Evolutionary conservation across 1,284 basidiomycete species (phyloP).

Genomic region (Tetrapyrgos nigripes): DNA sequence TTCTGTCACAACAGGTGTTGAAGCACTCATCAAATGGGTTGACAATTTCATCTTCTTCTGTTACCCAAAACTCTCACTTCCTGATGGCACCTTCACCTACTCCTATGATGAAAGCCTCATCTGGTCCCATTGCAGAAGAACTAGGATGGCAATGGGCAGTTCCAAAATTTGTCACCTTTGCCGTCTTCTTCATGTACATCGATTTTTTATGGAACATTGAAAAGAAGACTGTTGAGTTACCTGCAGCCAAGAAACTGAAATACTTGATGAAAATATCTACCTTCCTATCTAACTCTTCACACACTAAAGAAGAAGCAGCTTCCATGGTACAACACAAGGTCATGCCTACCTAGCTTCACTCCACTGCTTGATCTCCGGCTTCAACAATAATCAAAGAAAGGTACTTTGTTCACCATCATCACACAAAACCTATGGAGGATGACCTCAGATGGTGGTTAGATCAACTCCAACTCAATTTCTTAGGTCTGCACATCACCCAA

Average conservation of each 20-base stretch:
- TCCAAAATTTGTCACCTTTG: conserved; percentile 34
- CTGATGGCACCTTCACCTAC: too few species aligned
- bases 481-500: too few species aligned
- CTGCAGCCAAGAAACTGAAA: too few species aligned
- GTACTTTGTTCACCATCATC: conserved; percentile 9
- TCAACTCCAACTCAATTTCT: too few species aligned
- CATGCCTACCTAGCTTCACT: conserved; percentile 8
- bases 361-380: conserved; percentile 13
- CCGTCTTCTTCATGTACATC: conserved; percentile 34
- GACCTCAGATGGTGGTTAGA: too few species aligned
- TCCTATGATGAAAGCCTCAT: conserved; percentile 20
- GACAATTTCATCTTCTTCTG: conserved; percentile 40
- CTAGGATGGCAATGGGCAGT: conserved; percentile 38
- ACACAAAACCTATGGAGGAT: conserved; percentile 27
- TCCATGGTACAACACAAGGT: conserved; percentile 5
- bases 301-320: too few species aligned
- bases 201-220: too few species aligned
- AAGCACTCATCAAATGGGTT: conserved; percentile 40
- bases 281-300: not conserved
- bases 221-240: too few species aligned
- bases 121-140: conserved; percentile 19
- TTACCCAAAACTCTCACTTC: too few species aligned
- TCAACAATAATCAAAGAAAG: conserved; percentile 2
- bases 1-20: conserved; percentile 17
- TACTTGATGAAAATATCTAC: not conserved